phyloP scores from a whole-genome alignment of 352 stramenopile species.

The Globisporangium paroecandrum region DNA sequence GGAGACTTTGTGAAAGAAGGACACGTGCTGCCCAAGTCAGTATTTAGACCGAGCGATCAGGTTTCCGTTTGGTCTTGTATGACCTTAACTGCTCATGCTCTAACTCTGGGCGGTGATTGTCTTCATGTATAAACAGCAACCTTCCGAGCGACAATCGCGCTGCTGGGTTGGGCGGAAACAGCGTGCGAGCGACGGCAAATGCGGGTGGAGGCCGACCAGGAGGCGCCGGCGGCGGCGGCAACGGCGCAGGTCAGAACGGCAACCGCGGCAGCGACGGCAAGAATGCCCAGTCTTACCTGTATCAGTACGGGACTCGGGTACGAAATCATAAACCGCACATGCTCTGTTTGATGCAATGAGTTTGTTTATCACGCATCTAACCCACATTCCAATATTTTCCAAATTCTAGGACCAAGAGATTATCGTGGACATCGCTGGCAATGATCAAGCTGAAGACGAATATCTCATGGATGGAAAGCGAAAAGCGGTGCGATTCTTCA shows the following conservation, averaged over 20 bases:
- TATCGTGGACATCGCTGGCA: conserved; percentile 81
- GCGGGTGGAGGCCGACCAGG: conserved; percentile 24
- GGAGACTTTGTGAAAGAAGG: conserved; percentile 79
- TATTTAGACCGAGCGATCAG: neutral
- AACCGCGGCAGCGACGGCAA: conserved; percentile 43
- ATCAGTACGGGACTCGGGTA: conserved; percentile 69
- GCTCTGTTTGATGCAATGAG: neutral
- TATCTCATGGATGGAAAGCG: conserved; percentile 74
- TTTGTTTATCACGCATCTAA: neutral
- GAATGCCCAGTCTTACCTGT: conserved; percentile 83
- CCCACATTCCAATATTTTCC: too few relatives aligned
- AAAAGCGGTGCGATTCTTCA: conserved; percentile 38
- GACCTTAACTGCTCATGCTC: neutral
- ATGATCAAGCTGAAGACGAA: conserved; percentile 71
- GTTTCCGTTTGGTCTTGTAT: neutral
- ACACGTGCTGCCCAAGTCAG: conserved; percentile 57
- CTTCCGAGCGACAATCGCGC: conserved; percentile 84
- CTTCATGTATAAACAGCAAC: conserved; percentile 33
- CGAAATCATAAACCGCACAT: neutral
- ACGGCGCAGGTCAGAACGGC: conserved; percentile 23
- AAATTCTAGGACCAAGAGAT: conserved; percentile 66
- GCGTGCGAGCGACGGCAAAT: conserved; percentile 34
- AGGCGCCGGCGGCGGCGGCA: conserved; percentile 47
- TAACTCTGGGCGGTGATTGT: neutral
- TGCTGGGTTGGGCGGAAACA: conserved; percentile 71